These are phyloP conservation scores for Agapanthus africanus DNA, from an alignment of 106 monocot species.

Conservation along the genomic window DNA sequence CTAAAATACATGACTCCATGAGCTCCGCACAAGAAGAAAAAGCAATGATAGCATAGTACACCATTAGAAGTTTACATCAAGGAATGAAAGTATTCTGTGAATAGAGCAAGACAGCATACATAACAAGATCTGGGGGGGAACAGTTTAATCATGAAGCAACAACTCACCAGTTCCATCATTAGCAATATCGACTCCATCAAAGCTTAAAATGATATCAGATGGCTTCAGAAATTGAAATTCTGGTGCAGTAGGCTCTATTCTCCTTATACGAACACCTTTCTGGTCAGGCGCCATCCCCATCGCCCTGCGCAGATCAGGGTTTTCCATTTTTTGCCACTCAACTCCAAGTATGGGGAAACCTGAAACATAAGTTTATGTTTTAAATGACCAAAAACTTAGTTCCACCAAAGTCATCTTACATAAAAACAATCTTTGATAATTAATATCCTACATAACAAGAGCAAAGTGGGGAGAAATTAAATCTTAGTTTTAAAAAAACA, in stretches of 20 bases:
- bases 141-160: too few relatives aligned
- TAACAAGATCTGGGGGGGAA: slow-evolving; percentile 6
- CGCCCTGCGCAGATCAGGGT: slow-evolving; percentile 84
- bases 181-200: slow-evolving; percentile 95
- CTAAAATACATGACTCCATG: neutral
- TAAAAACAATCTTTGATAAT: too few relatives aligned
- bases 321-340: slow-evolving; percentile 99
- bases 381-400: too few relatives aligned
- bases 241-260: slow-evolving; percentile 85
- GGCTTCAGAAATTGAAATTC: slow-evolving; percentile 69
- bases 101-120: neutral
- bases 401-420: too few relatives aligned
- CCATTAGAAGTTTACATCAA: neutral
- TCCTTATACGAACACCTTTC: slow-evolving; percentile 81
- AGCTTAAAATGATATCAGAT: slow-evolving; percentile 87
- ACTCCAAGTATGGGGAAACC: slow-evolving; percentile 89
- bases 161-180: slow-evolving; percentile 99
- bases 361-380: too few relatives aligned
- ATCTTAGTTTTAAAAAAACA: too few relatives aligned
- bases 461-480: too few relatives aligned
- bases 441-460: too few relatives aligned
- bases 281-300: slow-evolving; percentile 85
- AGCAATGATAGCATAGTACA: neutral
- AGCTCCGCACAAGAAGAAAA: neutral
- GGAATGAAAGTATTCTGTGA: neutral